Base-by-base conservation (phyloP, 306 rosid genomes). In the Fragaria vesca region DNA sequence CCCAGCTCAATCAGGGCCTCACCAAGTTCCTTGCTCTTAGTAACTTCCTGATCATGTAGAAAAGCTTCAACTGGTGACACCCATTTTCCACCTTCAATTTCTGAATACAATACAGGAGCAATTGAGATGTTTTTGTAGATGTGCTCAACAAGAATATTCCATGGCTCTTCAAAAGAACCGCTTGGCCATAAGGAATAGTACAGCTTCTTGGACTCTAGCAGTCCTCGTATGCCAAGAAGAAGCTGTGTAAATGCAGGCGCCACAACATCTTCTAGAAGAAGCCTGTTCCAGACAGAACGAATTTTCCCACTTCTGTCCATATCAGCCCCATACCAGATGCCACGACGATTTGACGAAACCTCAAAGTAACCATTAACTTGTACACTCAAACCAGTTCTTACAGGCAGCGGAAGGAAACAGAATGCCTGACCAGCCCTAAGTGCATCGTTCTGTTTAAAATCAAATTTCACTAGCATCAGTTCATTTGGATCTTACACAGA, bases 291-390 rank as follows among this genome's bases (percentile, higher is more conserved):
- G 71, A 70, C 79, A 67, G 98, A 92, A 79, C 98, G 98, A 83
- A 94, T 89, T 83, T 87, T 94, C 73, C 98, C 98, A 78, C 96
- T 89, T 86, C 97, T 89, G 84, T 94, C 98, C 98, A 94, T 94
- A 92, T 94, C 98, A 88, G 83, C 97, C 78, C 98, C 97, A 82
- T 88, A 90, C 98, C 98, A 94, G 81, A 94, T 94, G 75, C 98
- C 98, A 86, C 98, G 98, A 52, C 98, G 98, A 77, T 94, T 92
- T 30, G 98, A 92, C 57, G 97, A 87, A 63, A 94, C 95, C 89
- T 94, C 98, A 83, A 94, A 94, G 86, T 89, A 94, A 51, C 97
- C 98, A 88, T 94, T 94, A 77, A 94, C 91, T 88, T 94, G 98
- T 63, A 94, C 95, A 66, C 82, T 83, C 62, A 94, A 86, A 66